These are phyloP conservation scores for Vanrija sp. DNA, from an alignment of 1,284 basidiomycete genomes.

Conservation along the genomic window DNA sequence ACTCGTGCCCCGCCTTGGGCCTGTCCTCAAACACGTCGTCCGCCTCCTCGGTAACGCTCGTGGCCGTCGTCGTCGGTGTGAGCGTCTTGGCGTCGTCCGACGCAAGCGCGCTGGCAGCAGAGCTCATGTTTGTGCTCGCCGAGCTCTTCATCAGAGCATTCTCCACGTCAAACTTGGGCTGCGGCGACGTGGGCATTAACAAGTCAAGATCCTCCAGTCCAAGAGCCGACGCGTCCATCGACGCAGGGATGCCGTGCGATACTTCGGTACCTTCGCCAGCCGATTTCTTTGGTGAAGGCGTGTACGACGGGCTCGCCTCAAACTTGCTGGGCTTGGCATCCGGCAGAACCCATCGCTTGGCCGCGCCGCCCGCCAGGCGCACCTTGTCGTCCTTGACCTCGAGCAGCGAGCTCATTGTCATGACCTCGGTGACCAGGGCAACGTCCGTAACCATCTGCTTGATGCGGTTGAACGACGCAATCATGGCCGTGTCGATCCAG, in stretches of 20 bases:
- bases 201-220: slow-evolving; percentile 13
- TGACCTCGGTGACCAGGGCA: slow-evolving; percentile 65
- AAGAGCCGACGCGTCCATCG: slow-evolving; percentile 5
- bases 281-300: slow-evolving; percentile 13
- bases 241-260: slow-evolving; percentile 15
- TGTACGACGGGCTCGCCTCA: background rate
- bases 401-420: slow-evolving; percentile 63
- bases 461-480: slow-evolving; percentile 84
- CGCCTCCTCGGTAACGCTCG: slow-evolving; percentile 23
- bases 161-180: slow-evolving; percentile 33
- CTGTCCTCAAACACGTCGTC: slow-evolving; percentile 6
- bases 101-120: slow-evolving; percentile 21
- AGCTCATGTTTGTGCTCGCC: slow-evolving; percentile 15
- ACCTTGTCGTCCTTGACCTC: slow-evolving; percentile 68
- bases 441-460: slow-evolving; percentile 64
- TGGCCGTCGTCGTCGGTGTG: slow-evolving; percentile 18
- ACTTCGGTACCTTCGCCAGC: slow-evolving; percentile 15
- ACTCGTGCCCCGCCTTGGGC: slow-evolving; percentile 8
- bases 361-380: slow-evolving; percentile 58
- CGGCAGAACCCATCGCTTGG: slow-evolving; percentile 69
- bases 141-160: slow-evolving; percentile 38
- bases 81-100: slow-evolving; percentile 22
- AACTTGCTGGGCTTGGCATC: slow-evolving; percentile 52
- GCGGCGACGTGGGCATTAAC: slow-evolving; percentile 2
- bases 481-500: slow-evolving; percentile 74